These are phyloP conservation scores for Phytopythium montanum DNA, from an alignment of 352 stramenopile species.

Conservation along the genomic window DNA sequence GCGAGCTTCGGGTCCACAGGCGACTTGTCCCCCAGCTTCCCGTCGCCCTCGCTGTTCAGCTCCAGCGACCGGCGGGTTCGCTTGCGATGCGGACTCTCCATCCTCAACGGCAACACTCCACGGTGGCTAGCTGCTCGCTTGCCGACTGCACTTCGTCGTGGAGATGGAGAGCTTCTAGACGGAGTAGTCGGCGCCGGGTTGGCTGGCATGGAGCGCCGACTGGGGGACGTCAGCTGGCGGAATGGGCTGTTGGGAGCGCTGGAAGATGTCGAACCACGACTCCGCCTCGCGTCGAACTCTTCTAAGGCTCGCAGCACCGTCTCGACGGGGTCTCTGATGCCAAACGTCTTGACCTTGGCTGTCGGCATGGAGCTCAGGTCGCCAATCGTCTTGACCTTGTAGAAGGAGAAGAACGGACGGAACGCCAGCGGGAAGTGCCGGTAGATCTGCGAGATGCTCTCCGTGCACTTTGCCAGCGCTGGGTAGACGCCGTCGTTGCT, in stretches of 20 bases:
- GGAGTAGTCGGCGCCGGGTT: constrained; percentile 5
- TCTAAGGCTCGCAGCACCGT: constrained; percentile 52
- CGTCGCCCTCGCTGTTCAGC: constrained; percentile 26
- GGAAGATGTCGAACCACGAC: constrained; percentile 13
- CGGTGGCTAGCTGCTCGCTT: constrained; percentile 30
- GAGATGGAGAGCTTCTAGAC: constrained; percentile 25
- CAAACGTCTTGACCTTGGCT: constrained; percentile 53
- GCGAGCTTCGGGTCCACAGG: constrained; percentile 33
- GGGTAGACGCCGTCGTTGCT: constrained; percentile 29
- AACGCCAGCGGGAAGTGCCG: constrained; percentile 53
- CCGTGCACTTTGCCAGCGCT: constrained; percentile 36
- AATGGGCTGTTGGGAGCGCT: constrained; percentile 37
- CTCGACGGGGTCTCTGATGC: constrained; percentile 48
- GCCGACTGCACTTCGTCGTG: constrained; percentile 15
- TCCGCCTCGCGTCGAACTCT: constrained; percentile 42
- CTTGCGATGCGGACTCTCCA: constrained; percentile 41
- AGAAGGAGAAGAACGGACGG: constrained; percentile 49
- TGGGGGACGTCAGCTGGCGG: constrained; percentile 21
- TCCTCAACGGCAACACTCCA: constrained; percentile 15
- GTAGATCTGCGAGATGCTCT: constrained; percentile 46
- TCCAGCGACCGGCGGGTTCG: constrained; percentile 40
- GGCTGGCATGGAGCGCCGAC: constrained; percentile 1
- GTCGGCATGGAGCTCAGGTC: constrained; percentile 49
- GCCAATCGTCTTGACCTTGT: constrained; percentile 69
- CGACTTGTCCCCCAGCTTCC: constrained; percentile 9